phyloP scores from a whole-genome alignment of 1,139 yeast species.

The Suhomyces terraborum region DNA sequence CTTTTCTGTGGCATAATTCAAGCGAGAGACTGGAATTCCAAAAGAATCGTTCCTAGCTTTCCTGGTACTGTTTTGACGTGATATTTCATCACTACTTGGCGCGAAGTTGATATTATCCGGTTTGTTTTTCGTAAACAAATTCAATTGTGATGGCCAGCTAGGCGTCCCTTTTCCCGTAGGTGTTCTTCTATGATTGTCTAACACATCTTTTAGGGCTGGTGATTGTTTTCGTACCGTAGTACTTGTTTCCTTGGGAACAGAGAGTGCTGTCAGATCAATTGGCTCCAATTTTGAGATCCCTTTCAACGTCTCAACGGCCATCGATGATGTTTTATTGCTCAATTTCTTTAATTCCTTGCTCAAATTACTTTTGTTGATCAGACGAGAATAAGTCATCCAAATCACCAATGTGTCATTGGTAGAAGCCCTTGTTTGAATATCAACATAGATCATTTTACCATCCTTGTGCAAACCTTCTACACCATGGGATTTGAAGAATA shows the following conservation, averaged over 20 bases:
- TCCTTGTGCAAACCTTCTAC: conserved; percentile 69
- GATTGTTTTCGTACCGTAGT: neutral
- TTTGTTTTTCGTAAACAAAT: conserved; percentile 45
- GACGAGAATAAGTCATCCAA: conserved; percentile 87
- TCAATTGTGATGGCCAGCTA: conserved; percentile 59
- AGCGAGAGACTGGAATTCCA: conserved; percentile 27
- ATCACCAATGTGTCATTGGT: conserved; percentile 60
- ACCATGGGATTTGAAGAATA: conserved; percentile 65
- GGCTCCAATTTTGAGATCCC: neutral
- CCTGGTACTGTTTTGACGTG: conserved; percentile 42
- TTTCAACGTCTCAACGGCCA: conserved; percentile 16
- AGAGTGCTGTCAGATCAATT: too few relatives aligned
- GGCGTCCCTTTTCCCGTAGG: conserved; percentile 11
- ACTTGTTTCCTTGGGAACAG: neutral
- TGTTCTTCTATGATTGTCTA: conserved; percentile 5
- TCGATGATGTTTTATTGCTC: conserved; percentile 24
- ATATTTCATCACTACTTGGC: conserved; percentile 33
- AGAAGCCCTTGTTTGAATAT: conserved; percentile 78
- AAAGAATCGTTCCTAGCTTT: conserved; percentile 33
- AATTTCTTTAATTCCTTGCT: conserved; percentile 31
- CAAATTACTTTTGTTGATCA: conserved; percentile 25
- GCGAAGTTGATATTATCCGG: conserved; percentile 37
- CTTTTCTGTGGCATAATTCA: conserved; percentile 16
- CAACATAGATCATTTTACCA: conserved; percentile 65
- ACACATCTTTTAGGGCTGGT: neutral